Evolutionary conservation across 176 grass and related monocot genomes (phyloP).

Genomic region (Alopecurus myosuroides): DNA sequence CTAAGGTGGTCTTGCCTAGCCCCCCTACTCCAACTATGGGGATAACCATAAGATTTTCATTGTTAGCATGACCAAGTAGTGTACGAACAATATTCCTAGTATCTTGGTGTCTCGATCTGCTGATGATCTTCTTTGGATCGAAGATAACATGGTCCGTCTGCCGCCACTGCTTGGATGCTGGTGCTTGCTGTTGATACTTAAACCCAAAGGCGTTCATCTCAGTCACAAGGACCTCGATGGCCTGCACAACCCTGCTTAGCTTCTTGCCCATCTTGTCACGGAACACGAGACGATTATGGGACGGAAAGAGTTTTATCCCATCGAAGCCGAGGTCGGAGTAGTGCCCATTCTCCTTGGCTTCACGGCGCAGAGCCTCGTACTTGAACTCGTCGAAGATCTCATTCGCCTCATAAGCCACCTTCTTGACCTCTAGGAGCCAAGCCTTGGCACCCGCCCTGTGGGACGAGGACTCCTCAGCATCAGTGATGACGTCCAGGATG

Average conservation of each 20-base stretch:
- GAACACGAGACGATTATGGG: neutral
- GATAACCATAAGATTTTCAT: neutral
- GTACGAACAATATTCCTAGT: neutral
- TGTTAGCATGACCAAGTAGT: neutral
- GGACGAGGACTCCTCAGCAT: neutral
- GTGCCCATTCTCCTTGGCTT: neutral
- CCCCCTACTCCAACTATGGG: neutral
- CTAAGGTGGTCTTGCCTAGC: neutral
- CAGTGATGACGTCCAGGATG: neutral
- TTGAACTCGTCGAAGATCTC: neutral
- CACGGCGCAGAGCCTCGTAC: neutral
- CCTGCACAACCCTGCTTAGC: neutral
- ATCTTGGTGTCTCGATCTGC: neutral
- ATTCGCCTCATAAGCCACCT: neutral
- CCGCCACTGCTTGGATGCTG: neutral
- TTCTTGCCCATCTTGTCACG: neutral
- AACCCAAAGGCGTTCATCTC: neutral
- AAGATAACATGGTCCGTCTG: neutral
- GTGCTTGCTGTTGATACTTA: neutral
- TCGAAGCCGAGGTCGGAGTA: neutral
- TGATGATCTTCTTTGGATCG: neutral
- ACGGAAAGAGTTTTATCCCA: neutral
- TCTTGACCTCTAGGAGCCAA: neutral
- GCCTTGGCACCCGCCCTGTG: neutral
- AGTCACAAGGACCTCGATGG: neutral